These are phyloP conservation scores for Triticum aestivum DNA, from an alignment of 176 grass and related monocot genomes.

Conservation along the genomic window IWGSC_CS_RefSeq_v2.1 NC_057798.1:703013835-703014334, in stretches of 20 bases:
- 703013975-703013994: not conserved
- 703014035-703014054: not conserved
- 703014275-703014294: not conserved
- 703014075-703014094: not conserved
- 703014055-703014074: not conserved
- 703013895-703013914: not conserved
- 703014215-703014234: not conserved
- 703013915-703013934: not conserved
- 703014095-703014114: not conserved
- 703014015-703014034: conserved; percentile 7
- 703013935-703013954: not conserved
- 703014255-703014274: not conserved
- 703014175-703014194: conserved; percentile 7
- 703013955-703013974: not conserved
- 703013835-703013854: not conserved
- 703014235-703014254: conserved; percentile 18
- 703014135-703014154: not conserved
- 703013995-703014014: conserved; percentile 4
- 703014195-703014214: conserved; percentile 18
- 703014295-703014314: not conserved
- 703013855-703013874: conserved; percentile 41
- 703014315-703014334: not conserved
- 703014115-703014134: not conserved
- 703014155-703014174: not conserved
- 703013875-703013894: not conserved